These are phyloP conservation scores for Reticulascus tulasneorum DNA, from an alignment of 2,329 filamentous ascomycete species.

Conservation along the genomic window DNA sequence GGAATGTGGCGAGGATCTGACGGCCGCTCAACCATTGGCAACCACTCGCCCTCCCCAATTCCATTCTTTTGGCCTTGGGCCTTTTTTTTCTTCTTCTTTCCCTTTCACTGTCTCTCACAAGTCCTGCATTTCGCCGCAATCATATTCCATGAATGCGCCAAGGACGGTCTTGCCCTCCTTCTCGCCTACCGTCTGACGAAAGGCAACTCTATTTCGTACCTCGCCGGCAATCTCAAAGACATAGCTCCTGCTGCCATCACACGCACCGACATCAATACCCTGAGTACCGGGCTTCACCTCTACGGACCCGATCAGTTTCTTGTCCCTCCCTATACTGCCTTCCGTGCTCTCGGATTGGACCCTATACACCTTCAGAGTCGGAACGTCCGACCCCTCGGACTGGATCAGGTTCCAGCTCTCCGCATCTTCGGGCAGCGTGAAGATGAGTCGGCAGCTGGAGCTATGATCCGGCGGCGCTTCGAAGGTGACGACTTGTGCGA, in stretches of 20 bases:
- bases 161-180: conserved; percentile 9
- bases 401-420: conserved; percentile 15
- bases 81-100: conserved; percentile 3
- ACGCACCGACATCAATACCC: conserved; percentile 6
- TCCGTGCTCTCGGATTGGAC: neutral
- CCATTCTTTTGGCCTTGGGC: no score
- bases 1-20: no score
- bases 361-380: conserved; percentile 6
- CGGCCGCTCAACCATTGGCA: conserved; percentile 1
- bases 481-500: conserved; percentile 13
- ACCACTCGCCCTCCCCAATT: neutral
- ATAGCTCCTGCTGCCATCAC: conserved; percentile 10
- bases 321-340: conserved; percentile 1
- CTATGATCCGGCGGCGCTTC: no score
- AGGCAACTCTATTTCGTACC: conserved; percentile 11
- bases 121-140: conserved; percentile 4
- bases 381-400: conserved; percentile 11
- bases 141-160: conserved; percentile 8
- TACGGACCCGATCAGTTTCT: conserved; percentile 6
- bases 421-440: conserved; percentile 11
- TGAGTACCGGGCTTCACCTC: conserved; percentile 9
- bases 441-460: conserved; percentile 8
- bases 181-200: conserved; percentile 8
- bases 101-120: neutral
- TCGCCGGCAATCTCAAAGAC: conserved; percentile 9